Percentiles rank a stretch among this genome's conserved stretches.
Conservation (phyloP, 371 early-diverging fungal genomes). For the Mortierella sp. region DNA sequence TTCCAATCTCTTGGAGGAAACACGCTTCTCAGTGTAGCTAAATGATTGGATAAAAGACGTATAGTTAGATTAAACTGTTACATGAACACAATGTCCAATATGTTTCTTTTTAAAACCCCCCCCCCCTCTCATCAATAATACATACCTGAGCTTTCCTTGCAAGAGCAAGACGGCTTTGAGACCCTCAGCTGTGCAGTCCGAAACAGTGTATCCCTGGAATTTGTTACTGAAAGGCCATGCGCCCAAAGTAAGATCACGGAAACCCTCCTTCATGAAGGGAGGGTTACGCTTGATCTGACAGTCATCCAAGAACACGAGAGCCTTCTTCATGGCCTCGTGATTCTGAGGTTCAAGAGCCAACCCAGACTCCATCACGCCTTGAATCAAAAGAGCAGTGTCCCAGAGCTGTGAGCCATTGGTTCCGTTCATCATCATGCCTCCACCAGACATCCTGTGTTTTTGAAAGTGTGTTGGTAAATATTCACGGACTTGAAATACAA, state of each 20-base stretch:
- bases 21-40: constrained; percentile 59
- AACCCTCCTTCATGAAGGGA: constrained; percentile 73
- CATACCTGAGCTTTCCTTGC: constrained; percentile 71
- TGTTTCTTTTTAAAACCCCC: too few species aligned
- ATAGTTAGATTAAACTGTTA: not conserved
- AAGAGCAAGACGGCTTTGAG: constrained; percentile 85
- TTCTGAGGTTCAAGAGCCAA: constrained; percentile 80
- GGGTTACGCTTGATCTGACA: constrained; percentile 89
- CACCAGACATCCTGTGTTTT: constrained; percentile 74
- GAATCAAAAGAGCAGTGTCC: constrained; percentile 93
- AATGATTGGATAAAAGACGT: not conserved
- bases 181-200: constrained; percentile 97
- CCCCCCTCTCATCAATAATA: too few species aligned
- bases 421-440: constrained; percentile 97
- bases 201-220: constrained; percentile 95
- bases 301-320: constrained; percentile 87
- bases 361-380: constrained; percentile 81
- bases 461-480: not conserved
- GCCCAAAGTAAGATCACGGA: constrained; percentile 88
- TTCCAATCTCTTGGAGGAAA: constrained; percentile 74
- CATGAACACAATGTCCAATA: not conserved
- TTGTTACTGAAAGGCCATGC: constrained; percentile 98
- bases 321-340: constrained; percentile 73
- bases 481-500: too few species aligned
- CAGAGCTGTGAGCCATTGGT: constrained; percentile 98